Evolutionary conservation across 2,329 filamentous ascomycete genomes (phyloP).

Genomic region (Neofusicoccum cordaticola): DNA sequence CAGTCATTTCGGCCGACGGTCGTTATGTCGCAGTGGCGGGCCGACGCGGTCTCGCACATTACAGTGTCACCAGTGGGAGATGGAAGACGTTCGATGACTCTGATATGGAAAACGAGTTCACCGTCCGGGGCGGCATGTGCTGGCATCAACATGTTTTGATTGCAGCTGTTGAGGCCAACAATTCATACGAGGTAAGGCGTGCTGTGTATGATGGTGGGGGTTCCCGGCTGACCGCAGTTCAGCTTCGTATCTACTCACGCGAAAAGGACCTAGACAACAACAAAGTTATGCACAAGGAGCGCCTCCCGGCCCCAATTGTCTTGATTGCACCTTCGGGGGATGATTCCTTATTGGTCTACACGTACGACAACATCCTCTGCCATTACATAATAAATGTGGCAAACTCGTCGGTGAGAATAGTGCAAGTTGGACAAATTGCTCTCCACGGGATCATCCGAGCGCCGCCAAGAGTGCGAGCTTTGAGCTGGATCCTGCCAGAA

Average conservation of each 20-base stretch:
- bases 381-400: conserved; percentile 84
- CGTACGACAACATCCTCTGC: conserved; percentile 91
- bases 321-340: conserved; percentile 85
- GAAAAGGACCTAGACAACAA: conserved; percentile 74
- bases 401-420: conserved; percentile 68
- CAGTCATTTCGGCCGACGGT: conserved; percentile 86
- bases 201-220: background rate
- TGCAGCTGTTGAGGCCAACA: conserved; percentile 83
- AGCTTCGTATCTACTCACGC: conserved; percentile 86
- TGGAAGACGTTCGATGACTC: conserved; percentile 93
- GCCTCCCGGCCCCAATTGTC: conserved; percentile 81
- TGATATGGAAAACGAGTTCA: conserved; percentile 81
- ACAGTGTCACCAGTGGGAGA: conserved; percentile 87
- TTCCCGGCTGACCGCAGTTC: conserved; percentile 5
- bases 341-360: conserved; percentile 94
- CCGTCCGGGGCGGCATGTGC: conserved; percentile 93
- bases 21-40: conserved; percentile 97
- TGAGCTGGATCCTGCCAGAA: conserved; percentile 95
- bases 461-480: conserved; percentile 82
- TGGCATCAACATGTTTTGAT: conserved; percentile 97
- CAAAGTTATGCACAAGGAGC: conserved; percentile 72
- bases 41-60: conserved; percentile 85
- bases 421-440: conserved; percentile 96
- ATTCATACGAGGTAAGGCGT: conserved; percentile 65
- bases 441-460: conserved; percentile 95